These are phyloP conservation scores for Starmerella scarabaei DNA, from an alignment of 805 yeast genomes.

Conservation along the genomic window DNA sequence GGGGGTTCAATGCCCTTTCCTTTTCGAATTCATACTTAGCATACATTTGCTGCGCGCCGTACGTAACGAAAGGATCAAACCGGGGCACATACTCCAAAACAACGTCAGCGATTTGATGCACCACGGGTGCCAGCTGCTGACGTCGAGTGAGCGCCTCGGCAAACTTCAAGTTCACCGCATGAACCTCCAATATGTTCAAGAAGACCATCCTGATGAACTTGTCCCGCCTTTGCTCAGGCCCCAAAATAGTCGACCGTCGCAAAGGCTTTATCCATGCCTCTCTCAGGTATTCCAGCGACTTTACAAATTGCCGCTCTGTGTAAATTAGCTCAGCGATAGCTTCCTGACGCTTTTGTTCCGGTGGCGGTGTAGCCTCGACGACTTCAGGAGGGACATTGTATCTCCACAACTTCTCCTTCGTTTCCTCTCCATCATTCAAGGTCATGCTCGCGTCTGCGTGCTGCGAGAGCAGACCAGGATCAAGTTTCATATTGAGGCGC, in stretches of 20 bases:
- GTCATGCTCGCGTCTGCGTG: slow-evolving; percentile 35
- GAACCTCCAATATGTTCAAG: slow-evolving; percentile 76
- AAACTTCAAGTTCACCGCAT: slow-evolving; percentile 66
- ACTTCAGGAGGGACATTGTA: slow-evolving; percentile 74
- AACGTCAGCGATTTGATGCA: slow-evolving; percentile 75
- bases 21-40: slow-evolving; percentile 93
- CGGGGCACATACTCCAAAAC: slow-evolving; percentile 70
- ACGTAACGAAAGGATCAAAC: slow-evolving; percentile 84
- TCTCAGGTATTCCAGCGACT: slow-evolving; percentile 81
- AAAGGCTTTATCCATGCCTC: slow-evolving; percentile 91
- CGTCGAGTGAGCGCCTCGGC: slow-evolving; percentile 82
- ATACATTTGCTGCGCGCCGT: slow-evolving; percentile 89
- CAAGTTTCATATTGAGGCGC: slow-evolving; percentile 72
- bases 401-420: slow-evolving; percentile 66
- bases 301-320: slow-evolving; percentile 90
- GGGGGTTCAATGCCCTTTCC: slow-evolving; percentile 78
- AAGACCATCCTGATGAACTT: slow-evolving; percentile 85
- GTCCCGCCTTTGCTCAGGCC: slow-evolving; percentile 80
- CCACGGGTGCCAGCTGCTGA: slow-evolving; percentile 74
- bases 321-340: slow-evolving; percentile 85
- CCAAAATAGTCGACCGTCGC: slow-evolving; percentile 71
- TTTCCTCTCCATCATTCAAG: slow-evolving; percentile 51
- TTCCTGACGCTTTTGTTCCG: slow-evolving; percentile 86
- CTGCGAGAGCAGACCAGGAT: slow-evolving; percentile 64
- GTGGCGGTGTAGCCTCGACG: slow-evolving; percentile 64